Evolutionary conservation across 2,329 filamentous ascomycete genomes (phyloP).

Genomic region (Meredithiella fracta): DNA sequence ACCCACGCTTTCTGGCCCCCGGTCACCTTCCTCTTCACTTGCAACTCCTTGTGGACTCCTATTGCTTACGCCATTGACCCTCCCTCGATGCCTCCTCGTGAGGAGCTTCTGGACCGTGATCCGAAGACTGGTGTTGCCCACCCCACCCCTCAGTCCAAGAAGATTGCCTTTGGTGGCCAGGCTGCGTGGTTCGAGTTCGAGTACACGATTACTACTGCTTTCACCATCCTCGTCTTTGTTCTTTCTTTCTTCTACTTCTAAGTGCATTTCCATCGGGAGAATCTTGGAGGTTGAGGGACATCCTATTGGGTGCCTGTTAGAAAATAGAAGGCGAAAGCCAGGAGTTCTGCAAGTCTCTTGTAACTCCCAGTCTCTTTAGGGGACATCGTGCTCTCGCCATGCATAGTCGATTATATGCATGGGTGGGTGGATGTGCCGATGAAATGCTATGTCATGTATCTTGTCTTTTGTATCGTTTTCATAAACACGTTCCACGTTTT

Average conservation of each 20-base stretch:
- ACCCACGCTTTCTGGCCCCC: slow-evolving; percentile 48
- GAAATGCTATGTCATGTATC: slow-evolving; percentile 12
- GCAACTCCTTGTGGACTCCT: slow-evolving; percentile 40
- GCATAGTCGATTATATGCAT: background rate
- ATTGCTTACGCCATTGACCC: slow-evolving; percentile 45
- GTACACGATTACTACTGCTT: slow-evolving; percentile 33
- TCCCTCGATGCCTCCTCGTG: slow-evolving; percentile 39
- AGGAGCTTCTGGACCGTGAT: slow-evolving; percentile 39
- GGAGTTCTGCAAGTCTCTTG: background rate
- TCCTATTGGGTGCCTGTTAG: background rate
- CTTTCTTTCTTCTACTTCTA: slow-evolving; percentile 20
- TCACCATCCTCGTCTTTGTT: slow-evolving; percentile 34
- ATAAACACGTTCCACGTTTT: slow-evolving; percentile 2
- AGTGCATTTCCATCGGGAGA: background rate
- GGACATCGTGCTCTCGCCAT: background rate
- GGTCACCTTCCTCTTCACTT: slow-evolving; percentile 38
- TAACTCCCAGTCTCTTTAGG: background rate
- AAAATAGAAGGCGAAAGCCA: background rate
- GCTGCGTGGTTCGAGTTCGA: slow-evolving; percentile 41
- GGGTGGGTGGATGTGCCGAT: slow-evolving; percentile 10
- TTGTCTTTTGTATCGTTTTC: slow-evolving; percentile 5
- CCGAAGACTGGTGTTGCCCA: slow-evolving; percentile 37
- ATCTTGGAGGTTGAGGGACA: background rate
- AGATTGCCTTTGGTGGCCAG: slow-evolving; percentile 36
- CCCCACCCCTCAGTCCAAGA: slow-evolving; percentile 34